phyloP scores from a whole-genome alignment of 805 yeast species.

The Suhomyces canberraensis region DNA sequence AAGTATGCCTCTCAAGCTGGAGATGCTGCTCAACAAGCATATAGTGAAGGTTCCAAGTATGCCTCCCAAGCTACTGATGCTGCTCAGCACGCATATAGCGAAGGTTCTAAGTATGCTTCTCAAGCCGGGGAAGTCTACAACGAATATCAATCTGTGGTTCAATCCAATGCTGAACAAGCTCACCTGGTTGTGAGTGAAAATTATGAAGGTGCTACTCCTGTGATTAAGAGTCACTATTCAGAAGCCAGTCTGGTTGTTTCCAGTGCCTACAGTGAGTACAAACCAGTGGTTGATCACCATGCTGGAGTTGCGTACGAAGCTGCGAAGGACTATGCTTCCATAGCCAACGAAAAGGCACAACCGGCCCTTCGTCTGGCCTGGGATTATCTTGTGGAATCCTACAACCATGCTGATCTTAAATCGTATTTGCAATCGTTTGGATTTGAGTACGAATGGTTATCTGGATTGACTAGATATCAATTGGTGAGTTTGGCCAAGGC shows the following conservation, averaged over 20 bases:
- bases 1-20: slow-evolving; percentile 2
- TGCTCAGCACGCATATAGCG: slow-evolving; percentile 1
- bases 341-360: slow-evolving; percentile 1
- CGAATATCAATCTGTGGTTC: not conserved
- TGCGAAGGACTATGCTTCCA: slow-evolving; percentile 5
- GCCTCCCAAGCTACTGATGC: slow-evolving; percentile 1
- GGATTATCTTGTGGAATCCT: slow-evolving; percentile 29
- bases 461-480: slow-evolving; percentile 25
- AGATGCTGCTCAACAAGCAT: slow-evolving; percentile 6
- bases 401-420: slow-evolving; percentile 43
- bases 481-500: slow-evolving; percentile 37
- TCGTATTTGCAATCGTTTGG: slow-evolving; percentile 44
- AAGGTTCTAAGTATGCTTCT: slow-evolving; percentile 1
- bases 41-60: slow-evolving; percentile 7
- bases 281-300: slow-evolving; percentile 10
- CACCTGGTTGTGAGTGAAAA: not conserved
- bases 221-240: slow-evolving; percentile 1
- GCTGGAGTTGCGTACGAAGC: slow-evolving; percentile 10
- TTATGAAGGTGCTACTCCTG: slow-evolving; percentile 1
- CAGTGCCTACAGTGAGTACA: slow-evolving; percentile 8
- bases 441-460: slow-evolving; percentile 21
- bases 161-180: not conserved
- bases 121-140: slow-evolving; percentile 4
- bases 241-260: slow-evolving; percentile 8
- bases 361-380: slow-evolving; percentile 1